Conservation (phyloP, 345 rosid species). For the Salix caprea region DNA sequence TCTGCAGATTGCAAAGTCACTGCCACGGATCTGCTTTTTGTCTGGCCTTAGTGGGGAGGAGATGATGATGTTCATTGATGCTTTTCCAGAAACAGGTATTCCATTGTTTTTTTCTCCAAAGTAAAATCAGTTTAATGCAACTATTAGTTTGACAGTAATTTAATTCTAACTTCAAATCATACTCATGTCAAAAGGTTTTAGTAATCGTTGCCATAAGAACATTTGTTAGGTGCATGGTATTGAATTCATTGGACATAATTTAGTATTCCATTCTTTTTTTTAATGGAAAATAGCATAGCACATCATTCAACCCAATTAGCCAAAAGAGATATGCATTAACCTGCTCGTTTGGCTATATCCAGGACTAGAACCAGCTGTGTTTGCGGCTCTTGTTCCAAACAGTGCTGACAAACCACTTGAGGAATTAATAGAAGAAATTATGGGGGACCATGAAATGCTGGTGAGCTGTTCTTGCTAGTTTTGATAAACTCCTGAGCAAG, state of each 20-base stretch:
- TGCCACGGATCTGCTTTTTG: constrained; percentile 77
- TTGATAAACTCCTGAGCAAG: background rate
- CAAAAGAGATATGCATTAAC: background rate
- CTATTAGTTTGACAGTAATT: background rate
- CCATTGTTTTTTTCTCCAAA: background rate
- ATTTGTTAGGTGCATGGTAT: too few relatives aligned
- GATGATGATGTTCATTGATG: constrained; percentile 90
- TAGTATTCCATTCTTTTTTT: too few relatives aligned
- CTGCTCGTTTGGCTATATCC: constrained; percentile 10
- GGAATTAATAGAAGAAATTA: constrained; percentile 72
- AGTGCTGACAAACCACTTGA: constrained; percentile 64
- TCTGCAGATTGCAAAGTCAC: constrained; percentile 51
- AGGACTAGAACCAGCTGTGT: constrained; percentile 70
- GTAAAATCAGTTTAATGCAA: background rate
- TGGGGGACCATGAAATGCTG: constrained; percentile 91
- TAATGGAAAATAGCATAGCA: too few relatives aligned
- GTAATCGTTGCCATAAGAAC: too few relatives aligned
- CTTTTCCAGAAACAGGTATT: constrained; percentile 74
- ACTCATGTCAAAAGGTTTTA: too few relatives aligned
- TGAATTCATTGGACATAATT: too few relatives aligned
- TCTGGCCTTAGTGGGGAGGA: constrained; percentile 93
- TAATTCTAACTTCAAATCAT: background rate
- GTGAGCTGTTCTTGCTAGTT: constrained; percentile 37
- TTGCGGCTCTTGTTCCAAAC: constrained; percentile 86
- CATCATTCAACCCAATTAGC: too few relatives aligned